A percentile compares a stretch with the other conserved stretches of the same genome.
Evolutionary conservation across 2,329 filamentous ascomycete species (phyloP).

Genomic region (Cercospora citrullina): DNA sequence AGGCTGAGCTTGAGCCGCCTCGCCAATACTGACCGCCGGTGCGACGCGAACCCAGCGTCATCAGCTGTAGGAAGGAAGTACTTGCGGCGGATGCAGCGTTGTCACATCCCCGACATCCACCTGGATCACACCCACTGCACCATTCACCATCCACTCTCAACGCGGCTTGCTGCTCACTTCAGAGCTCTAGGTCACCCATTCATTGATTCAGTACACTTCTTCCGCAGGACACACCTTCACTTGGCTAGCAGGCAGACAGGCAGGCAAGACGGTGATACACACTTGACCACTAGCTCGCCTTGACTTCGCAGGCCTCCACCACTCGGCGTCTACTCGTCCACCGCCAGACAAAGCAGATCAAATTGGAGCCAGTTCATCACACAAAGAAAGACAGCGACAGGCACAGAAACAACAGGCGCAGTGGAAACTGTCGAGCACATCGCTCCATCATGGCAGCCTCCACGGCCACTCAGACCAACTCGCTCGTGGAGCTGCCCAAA

Average conservation of each 20-base stretch:
- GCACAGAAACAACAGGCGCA: neutral
- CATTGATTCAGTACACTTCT: neutral
- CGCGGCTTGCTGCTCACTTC: neutral
- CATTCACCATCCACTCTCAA: neutral
- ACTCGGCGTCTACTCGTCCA: neutral
- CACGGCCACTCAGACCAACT: slow-evolving; percentile 25
- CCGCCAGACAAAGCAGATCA: neutral
- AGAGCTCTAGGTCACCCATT: neutral
- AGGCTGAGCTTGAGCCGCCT: neutral
- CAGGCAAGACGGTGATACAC: neutral
- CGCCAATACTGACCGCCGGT: neutral
- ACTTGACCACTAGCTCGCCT: neutral
- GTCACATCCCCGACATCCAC: neutral
- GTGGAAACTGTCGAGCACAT: neutral
- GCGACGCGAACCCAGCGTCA: neutral
- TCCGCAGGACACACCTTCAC: neutral
- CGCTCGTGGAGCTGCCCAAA: slow-evolving; percentile 4
- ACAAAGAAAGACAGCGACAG: neutral
- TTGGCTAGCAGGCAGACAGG: neutral
- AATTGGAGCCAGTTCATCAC: neutral
- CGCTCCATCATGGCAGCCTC: slow-evolving; percentile 25
- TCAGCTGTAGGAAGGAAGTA: neutral
- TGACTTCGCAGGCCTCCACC: neutral
- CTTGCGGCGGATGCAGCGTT: neutral
- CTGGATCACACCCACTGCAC: neutral